Evolutionary conservation across 2,329 filamentous ascomycete genomes (phyloP).

Genomic region (Colletotrichum cuscutae): DNA sequence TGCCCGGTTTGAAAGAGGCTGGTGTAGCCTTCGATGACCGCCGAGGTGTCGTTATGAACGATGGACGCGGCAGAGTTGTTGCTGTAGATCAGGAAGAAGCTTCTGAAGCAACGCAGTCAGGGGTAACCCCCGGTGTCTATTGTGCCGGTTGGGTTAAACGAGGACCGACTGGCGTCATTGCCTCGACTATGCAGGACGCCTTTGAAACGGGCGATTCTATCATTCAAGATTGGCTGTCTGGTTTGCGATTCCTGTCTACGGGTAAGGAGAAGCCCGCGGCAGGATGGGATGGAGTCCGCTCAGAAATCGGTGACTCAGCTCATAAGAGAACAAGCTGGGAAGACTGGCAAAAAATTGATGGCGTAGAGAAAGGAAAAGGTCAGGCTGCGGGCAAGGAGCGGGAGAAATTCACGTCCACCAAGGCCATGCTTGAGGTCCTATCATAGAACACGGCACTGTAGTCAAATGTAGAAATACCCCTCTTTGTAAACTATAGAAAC

Average conservation of each 20-base stretch:
- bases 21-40: constrained; percentile 81
- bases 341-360: constrained; percentile 87
- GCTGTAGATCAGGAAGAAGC: constrained; percentile 46
- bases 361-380: constrained; percentile 77
- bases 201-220: constrained; percentile 90
- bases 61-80: constrained; percentile 78
- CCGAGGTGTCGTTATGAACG: constrained; percentile 84
- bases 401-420: constrained; percentile 72
- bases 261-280: constrained; percentile 32
- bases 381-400: constrained; percentile 77
- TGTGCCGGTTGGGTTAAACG: constrained; percentile 97
- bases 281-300: constrained; percentile 83
- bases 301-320: constrained; percentile 66
- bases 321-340: constrained; percentile 77
- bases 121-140: constrained; percentile 77
- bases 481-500: constrained; percentile 4
- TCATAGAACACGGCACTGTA: constrained; percentile 49
- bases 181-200: constrained; percentile 94
- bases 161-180: constrained; percentile 94
- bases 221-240: constrained; percentile 75
- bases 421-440: constrained; percentile 64
- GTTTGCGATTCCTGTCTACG: constrained; percentile 50
- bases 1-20: constrained; percentile 78
- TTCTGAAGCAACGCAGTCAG: constrained; percentile 51
- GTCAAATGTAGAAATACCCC: neutral